Evolutionary conservation across 352 stramenopile species (phyloP), one percentile per base, ranked within the genome.

Genomic region (Elongisporangium senticosum): DNA sequence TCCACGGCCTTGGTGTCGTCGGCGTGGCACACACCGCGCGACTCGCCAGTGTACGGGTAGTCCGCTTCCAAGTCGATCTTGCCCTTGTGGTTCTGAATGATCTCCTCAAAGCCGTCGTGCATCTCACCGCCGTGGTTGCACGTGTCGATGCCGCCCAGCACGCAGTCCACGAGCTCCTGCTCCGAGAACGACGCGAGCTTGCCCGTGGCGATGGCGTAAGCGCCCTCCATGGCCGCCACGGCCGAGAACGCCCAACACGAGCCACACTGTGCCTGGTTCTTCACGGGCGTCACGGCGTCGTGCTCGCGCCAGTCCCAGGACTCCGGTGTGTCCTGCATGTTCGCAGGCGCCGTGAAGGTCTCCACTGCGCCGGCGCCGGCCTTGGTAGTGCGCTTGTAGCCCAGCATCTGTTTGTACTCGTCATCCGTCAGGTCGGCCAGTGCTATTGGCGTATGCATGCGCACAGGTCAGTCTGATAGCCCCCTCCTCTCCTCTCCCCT

Each of bases 241-340:
- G 72, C 68, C 6, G 95, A 98, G 61, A 98, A 98, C 10, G 96
- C 93, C 96, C 96, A 99, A 79, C 96, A 99, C 39, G 95, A 98
- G 21, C 96, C 96, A 64, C 96, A 99, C 59, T 87, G 84, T 14
- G 89, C 90, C 73, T 99, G 96, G 59, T 97, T 97, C 67, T 98
- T 97, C 33, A 98, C 75, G 17, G 81, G 69, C 4, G 86, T 97
- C 14, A 99, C 93, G 55, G 33, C 61, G 17, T 72, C 59, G 51
- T 76, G 73, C 49, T 68, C 64, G 24, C 69, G 68, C 81, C 81
- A 90, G 68, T 90, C 77, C 68, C 66, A 71, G 10, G 53, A 49
- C 6, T 70, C 62, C 3, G 77, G 77, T 19, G 72, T 28, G 50
- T 68, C 56, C 7, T 53, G 43, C 21, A 55, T 51, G 37, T 55